Base-by-base conservation (phyloP, 129 eudicot species). In the Deinandra increscens region DNA sequence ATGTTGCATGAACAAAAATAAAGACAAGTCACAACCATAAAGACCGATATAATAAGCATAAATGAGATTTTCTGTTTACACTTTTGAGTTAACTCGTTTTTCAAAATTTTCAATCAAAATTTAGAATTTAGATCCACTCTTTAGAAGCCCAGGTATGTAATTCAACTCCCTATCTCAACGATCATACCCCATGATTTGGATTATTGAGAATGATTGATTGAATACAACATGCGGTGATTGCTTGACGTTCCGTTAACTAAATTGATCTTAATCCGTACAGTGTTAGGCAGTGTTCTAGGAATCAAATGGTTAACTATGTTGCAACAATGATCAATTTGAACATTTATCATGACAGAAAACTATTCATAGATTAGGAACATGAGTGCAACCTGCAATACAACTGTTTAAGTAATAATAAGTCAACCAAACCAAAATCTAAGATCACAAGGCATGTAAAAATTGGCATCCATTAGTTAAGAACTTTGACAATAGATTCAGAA, bases 251-350 rank as follows among this genome's bases (percentile, higher is more conserved):
- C 10, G n/a, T 69, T 37, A 53, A 20, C 64, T 38, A 69, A 2
- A 53, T 19, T 13, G 17, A 20, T 54, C 53, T 13, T 54, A 38
- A 20, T n/a, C n/a, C n/a, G n/a, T n/a, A n/a, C n/a, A n/a, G n/a
- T n/a, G n/a, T n/a, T n/a, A n/a, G n/a, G n/a, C n/a, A n/a, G n/a
- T n/a, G n/a, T n/a, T n/a, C n/a, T n/a, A n/a, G n/a, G n/a, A n/a
- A n/a, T n/a, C 20, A 37, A 49, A 39, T 48, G 22, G 20, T 45
- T 14, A 36, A 29, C 61, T 18, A n/a, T 31, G 15, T 15, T 9
- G 58, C 23, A 64, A 41, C 69, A 50, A 48, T 49, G 33, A 68
- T 68, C 33, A 66, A 56, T 36, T 64, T 34, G 29, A 39, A 19
- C 12, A 23, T 29, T 26, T 33, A 17, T 60, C 66, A 61, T 61